Base-by-base conservation (phyloP, 768 basidiomycete genomes). In the Hebeloma cylindrosporum region DNA sequence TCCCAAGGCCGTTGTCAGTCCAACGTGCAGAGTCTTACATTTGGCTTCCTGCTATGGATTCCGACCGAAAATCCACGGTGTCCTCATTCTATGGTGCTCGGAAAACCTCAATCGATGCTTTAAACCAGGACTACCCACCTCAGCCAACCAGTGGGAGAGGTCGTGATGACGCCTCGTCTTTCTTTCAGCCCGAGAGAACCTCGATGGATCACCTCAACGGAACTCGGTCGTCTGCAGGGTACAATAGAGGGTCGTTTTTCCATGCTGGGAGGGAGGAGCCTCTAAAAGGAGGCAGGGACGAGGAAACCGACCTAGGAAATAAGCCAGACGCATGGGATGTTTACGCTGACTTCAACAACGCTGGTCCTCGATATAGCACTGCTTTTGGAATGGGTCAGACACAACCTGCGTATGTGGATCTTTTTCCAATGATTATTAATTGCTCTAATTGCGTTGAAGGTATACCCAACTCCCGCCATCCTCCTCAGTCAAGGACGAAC, bases 271-370 rank as follows among this genome's bases (percentile, higher is more conserved):
- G 88, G 49, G 76, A 78, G 54, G 88, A 88, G 59, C 89, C 89
- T 4, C 63, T 90, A 51, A 88, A 88, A 60, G 83, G 81, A 7
- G 86, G 82, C n/a, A 67, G 74, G 43, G 88, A 89, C 52, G 88
- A 90, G 59, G 80, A 83, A 54, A 77, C 77, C 48, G 70, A 70
- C 32, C 63, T 53, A 9, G 51, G n/a, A n/a, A 53, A n/a, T 57
- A 58, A 67, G 31, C 71, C 66, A 11, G 74, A 68, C 40, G 71
- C 72, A 25, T 91, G 86, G 82, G 87, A 93, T 61, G 81, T 93
- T 33, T 92, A 82, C 60, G 87, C 90, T 16, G 90, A 93, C 66
- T 93, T 93, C 65, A 93, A 93, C 68, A 93, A 93, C 54, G 63
- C 79, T 4, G 90, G 90, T 2, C 90, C 88, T 16, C 71, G 77